Percentiles rank a stretch among this genome's conserved stretches.
phyloP scores from a whole-genome alignment of 108 stramenopile genomes.

The Conticribra weissflogii region DNA sequence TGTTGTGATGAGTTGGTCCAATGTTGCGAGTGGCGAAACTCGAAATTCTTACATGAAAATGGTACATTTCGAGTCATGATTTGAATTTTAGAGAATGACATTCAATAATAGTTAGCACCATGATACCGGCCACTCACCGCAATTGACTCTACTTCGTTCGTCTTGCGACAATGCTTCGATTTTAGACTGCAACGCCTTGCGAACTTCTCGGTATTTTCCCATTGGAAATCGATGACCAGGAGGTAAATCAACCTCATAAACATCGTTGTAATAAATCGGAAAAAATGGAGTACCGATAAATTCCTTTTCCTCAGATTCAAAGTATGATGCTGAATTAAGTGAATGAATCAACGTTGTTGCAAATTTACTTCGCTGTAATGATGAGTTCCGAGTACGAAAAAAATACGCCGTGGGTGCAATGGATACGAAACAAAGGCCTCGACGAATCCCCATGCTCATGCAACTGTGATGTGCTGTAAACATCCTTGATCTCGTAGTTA shows the following conservation, averaged over 20 bases:
- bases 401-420: too few species aligned
- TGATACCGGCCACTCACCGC: conserved; percentile 42
- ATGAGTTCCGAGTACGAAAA: too few species aligned
- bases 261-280: conserved; percentile 90
- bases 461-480: too few species aligned
- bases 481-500: too few species aligned
- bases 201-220: conserved; percentile 87
- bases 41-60: conserved; percentile 74
- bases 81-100: not conserved
- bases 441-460: too few species aligned
- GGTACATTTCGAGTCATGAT: too few species aligned
- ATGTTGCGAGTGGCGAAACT: conserved; percentile 81
- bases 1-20: conserved; percentile 80
- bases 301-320: too few species aligned
- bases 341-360: too few species aligned
- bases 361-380: too few species aligned
- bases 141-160: conserved; percentile 27
- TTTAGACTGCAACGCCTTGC: conserved; percentile 58
- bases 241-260: conserved; percentile 90
- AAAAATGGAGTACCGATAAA: conserved; percentile 59
- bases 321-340: too few species aligned
- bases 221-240: conserved; percentile 91
- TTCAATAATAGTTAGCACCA: not conserved
- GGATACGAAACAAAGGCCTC: too few species aligned
- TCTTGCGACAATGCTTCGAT: conserved; percentile 22